Percentiles rank a stretch among this genome's conserved stretches.
phyloP scores from a whole-genome alignment of 139 green algal genomes.

The Chlorella vulgaris region DNA sequence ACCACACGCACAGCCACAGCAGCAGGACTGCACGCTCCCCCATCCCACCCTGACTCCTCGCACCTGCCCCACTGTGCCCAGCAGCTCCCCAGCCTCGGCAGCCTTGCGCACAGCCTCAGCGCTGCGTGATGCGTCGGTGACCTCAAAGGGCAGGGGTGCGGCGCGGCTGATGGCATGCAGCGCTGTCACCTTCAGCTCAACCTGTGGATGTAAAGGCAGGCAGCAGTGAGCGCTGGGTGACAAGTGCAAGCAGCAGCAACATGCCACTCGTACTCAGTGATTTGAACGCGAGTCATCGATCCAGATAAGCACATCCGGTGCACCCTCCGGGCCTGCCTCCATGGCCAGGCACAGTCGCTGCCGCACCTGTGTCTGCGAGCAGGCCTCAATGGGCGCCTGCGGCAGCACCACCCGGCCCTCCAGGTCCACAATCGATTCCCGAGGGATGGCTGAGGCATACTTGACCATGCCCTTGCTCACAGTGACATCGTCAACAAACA shows the following conservation, averaged over 20 bases:
- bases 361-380: conserved; percentile 84
- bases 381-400: conserved; percentile 72
- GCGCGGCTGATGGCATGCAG: conserved; percentile 73
- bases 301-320: no score
- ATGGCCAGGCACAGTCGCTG: no score
- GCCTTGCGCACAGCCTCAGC: conserved; percentile 52
- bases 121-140: conserved; percentile 69
- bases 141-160: conserved; percentile 83
- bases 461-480: conserved; percentile 98
- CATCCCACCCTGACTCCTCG: neutral
- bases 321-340: no score
- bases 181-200: conserved; percentile 81
- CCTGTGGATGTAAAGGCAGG: conserved; percentile 46
- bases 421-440: conserved; percentile 97
- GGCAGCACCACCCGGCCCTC: conserved; percentile 68
- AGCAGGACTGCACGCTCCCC: neutral
- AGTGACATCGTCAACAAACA: conserved; percentile 86
- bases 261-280: no score
- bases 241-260: neutral
- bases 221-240: neutral
- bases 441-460: conserved; percentile 86
- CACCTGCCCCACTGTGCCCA: conserved; percentile 70
- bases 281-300: no score
- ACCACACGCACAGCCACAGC: neutral
- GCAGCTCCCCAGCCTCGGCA: conserved; percentile 63